Conservation (phyloP, 169 alveolate genomes). For the Cardiosporidium cionae region DNA sequence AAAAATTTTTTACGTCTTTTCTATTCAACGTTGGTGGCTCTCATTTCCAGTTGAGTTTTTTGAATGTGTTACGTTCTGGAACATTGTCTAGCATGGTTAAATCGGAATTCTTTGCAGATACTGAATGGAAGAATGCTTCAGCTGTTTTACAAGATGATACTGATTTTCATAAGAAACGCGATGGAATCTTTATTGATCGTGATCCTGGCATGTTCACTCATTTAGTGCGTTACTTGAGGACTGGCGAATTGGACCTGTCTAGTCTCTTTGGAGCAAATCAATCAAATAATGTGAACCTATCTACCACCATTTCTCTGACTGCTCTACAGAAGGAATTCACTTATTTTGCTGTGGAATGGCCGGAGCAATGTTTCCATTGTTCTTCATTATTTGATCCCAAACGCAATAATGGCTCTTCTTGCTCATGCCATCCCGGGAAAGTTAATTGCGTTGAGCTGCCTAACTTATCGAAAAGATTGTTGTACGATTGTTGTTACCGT, state of each 20-base stretch:
- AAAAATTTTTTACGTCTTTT: no score
- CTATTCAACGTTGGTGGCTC: no score
- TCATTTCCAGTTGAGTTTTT: no score
- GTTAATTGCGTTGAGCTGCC: not conserved
- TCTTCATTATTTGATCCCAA: not conserved
- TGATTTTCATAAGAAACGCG: not conserved
- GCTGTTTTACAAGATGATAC: no score
- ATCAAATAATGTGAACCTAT: not conserved
- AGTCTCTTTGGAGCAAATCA: not conserved
- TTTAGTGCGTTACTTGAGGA: not conserved
- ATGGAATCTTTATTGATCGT: not conserved
- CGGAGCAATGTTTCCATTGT: not conserved
- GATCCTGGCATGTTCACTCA: not conserved
- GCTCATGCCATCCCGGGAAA: not conserved
- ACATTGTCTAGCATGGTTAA: no score
- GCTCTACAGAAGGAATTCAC: not conserved
- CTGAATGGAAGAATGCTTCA: no score
- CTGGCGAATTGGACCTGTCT: not conserved
- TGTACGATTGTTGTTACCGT: not conserved
- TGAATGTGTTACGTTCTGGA: no score
- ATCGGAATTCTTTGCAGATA: no score
- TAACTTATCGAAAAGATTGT: no score
- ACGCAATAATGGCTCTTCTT: not conserved
- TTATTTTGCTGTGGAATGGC: not conserved
- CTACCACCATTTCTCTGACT: not conserved